Base-by-base conservation (phyloP, 345 rosid genomes). In the Rhodamnia argentea region DNA sequence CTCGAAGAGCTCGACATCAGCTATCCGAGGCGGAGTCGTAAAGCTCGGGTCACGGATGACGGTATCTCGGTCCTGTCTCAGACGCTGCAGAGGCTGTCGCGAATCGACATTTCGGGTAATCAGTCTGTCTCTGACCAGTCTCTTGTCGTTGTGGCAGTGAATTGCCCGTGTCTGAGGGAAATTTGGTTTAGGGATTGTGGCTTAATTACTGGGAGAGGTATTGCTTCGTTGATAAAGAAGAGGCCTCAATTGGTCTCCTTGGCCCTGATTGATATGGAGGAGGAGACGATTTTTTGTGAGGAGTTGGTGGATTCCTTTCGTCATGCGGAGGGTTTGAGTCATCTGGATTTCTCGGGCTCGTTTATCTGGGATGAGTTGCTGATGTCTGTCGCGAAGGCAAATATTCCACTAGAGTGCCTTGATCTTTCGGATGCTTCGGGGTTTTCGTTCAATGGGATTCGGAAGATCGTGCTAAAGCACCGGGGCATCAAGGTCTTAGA, bases 1-100 rank as follows among this genome's bases (percentile, higher is more conserved):
- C 93, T 96, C 10, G 90, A 93, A 86, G 90, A 88, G 84, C 90
- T 96, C 7, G 97, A 95, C 85, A 92, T 94, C 42, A 93, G 97
- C 84, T 91, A 88, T 59, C 94, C 94, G 7, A 89, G 83, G 81
- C 29, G 27, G 50, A 22, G 47, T 26, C 55, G 20, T 53, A 6
- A 3, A 23, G 57, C 57, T 54, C 87, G 57, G 11, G 89, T 94
- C 75, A 89, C 90, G 23, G 99, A 93, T 90, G 86, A 88, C 74
- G 98, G 95, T 52, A 56, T 96, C 82, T 50, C 89, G 52, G 86
- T 29, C 78, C 87, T 94, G 88, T 89, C 96, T 0, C 84, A 53
- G 57, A 93, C 85, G 87, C 95, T 95, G 87, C 87, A 82, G 83
- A 58, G 37, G 59, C 82, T 96, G 86, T 84, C 52, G 47, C 92